Evolutionary conservation across 225 moss, liverwort and hornwort genomes (phyloP).

Genomic region (Marchantia polymorpha): DNA sequence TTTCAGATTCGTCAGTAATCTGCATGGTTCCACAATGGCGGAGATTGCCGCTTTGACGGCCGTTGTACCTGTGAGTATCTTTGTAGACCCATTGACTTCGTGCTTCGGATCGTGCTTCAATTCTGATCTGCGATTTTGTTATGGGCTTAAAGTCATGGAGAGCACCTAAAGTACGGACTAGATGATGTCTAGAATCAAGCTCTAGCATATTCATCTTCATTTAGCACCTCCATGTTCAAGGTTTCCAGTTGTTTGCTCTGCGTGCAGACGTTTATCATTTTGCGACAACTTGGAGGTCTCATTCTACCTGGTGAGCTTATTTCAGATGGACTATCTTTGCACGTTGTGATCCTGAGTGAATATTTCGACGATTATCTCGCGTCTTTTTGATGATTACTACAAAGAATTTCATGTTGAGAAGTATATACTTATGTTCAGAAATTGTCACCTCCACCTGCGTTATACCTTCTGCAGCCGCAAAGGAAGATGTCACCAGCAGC

Average conservation of each 20-base stretch:
- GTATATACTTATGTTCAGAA: not conserved
- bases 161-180: not conserved
- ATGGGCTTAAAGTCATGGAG: not conserved
- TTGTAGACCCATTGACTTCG: not conserved
- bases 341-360: not conserved
- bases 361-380: not conserved
- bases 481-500: not conserved
- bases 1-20: constrained; percentile 83
- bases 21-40: constrained; percentile 82
- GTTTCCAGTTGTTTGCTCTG: not conserved
- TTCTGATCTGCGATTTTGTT: not conserved
- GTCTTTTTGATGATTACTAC: not conserved
- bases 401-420: not conserved
- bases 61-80: constrained; percentile 55
- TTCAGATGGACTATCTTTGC: no score
- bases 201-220: no score
- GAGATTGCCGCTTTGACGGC: constrained; percentile 79
- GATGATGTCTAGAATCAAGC: not conserved
- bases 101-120: not conserved
- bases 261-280: constrained; percentile 68
- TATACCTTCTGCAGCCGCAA: constrained; percentile 8
- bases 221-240: not conserved
- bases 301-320: constrained; percentile 34
- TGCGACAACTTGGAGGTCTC: constrained; percentile 58
- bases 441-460: not conserved